These are phyloP conservation scores for Phaeotremella fagi DNA, from an alignment of 768 basidiomycete species.

Conservation along the genomic window DNA sequence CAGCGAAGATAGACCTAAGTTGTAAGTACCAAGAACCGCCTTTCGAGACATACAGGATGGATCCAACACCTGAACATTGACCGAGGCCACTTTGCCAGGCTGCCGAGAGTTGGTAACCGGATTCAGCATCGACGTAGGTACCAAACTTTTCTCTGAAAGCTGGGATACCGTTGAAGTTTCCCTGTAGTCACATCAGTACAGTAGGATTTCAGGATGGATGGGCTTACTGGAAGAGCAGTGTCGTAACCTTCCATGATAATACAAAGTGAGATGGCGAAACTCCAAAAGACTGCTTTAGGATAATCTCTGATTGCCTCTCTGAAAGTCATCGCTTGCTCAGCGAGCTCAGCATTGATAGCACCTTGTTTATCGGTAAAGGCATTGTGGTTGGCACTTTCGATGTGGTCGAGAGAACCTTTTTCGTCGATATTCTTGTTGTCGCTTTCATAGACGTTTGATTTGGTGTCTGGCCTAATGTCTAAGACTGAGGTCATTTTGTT, in stretches of 20 bases:
- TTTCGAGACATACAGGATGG: constrained; percentile 9
- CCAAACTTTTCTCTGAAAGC: constrained; percentile 9
- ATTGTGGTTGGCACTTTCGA: too few relatives aligned
- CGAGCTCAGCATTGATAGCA: constrained; percentile 1
- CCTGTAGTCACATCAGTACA: too few relatives aligned
- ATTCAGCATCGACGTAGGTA: not conserved
- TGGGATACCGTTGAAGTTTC: not conserved
- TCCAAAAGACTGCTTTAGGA: constrained; percentile 19
- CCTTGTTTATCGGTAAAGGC: too few relatives aligned
- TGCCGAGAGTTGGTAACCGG: constrained; percentile 15
- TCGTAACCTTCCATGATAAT: constrained; percentile 35
- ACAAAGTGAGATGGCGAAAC: constrained; percentile 9
- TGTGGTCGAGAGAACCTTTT: too few relatives aligned
- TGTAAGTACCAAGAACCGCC: too few relatives aligned
- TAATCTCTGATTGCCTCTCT: constrained; percentile 5
- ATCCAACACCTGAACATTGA: not conserved
- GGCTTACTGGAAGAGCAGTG: too few relatives aligned
- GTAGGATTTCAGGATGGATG: too few relatives aligned
- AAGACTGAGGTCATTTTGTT: too few relatives aligned
- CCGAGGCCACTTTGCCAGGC: not conserved
- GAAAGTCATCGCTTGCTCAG: not conserved
- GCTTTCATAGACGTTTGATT: too few relatives aligned
- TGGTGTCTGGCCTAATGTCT: too few relatives aligned
- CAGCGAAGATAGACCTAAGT: constrained; percentile 16
- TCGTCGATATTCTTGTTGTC: too few relatives aligned